Conservation (phyloP, 2,329 filamentous ascomycete genomes). For the Cladobotryum protrusum region DNA sequence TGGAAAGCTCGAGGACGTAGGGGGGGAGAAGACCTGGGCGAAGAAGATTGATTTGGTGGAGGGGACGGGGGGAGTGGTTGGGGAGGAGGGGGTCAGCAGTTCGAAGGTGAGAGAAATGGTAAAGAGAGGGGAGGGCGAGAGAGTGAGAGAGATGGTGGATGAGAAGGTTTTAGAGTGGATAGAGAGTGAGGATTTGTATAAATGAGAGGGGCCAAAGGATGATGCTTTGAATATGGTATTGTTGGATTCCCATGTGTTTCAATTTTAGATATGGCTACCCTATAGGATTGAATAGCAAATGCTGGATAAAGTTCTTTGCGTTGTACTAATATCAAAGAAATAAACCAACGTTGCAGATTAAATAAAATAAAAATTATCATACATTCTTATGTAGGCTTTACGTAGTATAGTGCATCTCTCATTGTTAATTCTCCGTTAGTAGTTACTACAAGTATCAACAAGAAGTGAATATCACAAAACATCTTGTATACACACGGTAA, state of each 20-base stretch:
- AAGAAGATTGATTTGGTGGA: conserved; percentile 54
- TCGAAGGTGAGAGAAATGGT: conserved; percentile 59
- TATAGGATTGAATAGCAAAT: neutral
- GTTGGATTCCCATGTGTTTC: no score
- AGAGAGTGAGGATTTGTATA: conserved; percentile 49
- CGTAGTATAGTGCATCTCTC: no score
- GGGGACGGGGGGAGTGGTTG: conserved; percentile 31
- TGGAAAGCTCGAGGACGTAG: conserved; percentile 43
- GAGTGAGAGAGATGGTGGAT: conserved; percentile 49
- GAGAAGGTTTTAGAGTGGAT: conserved; percentile 53
- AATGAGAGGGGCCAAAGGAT: conserved; percentile 18
- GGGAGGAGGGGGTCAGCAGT: conserved; percentile 40
- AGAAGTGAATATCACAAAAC: no score
- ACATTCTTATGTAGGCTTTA: no score
- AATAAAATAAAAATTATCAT: no score
- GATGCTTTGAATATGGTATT: conserved; percentile 1
- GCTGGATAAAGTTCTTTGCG: no score
- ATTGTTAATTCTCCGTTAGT: no score
- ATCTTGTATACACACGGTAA: no score
- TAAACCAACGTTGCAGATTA: no score
- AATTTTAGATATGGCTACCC: neutral
- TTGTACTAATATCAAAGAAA: neutral
- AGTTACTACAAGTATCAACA: no score
- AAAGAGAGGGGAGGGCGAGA: conserved; percentile 37
- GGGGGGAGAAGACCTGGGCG: conserved; percentile 54